Conservation (phyloP, 2,329 filamentous ascomycete species). For the Fusarium sp. region DNA sequence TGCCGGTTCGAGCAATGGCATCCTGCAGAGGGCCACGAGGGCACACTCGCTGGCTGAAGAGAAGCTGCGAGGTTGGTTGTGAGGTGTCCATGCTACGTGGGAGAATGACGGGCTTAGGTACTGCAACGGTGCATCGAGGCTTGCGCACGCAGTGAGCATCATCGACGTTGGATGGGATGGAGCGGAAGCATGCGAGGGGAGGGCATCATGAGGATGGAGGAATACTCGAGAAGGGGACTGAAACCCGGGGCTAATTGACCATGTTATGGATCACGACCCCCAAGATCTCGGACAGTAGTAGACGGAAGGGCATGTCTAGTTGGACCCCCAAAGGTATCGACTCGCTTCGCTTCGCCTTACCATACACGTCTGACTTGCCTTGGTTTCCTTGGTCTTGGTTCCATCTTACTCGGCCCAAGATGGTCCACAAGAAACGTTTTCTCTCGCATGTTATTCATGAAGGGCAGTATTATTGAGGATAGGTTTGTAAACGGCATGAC, state of each 20-base stretch:
- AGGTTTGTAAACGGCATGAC: neutral
- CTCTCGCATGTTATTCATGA: neutral
- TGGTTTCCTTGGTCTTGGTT: neutral
- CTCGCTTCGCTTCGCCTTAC: neutral
- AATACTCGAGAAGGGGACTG: neutral
- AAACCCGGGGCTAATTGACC: neutral
- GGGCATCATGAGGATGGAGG: neutral
- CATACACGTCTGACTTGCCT: neutral
- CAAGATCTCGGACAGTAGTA: neutral
- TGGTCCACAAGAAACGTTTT: neutral
- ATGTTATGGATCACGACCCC: neutral
- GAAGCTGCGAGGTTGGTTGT: slow-evolving; percentile 11
- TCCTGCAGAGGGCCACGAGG: slow-evolving; percentile 32
- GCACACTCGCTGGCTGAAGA: slow-evolving; percentile 1
- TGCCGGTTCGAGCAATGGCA: slow-evolving; percentile 28
- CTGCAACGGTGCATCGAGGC: neutral
- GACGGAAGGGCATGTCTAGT: neutral
- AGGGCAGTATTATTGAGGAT: neutral
- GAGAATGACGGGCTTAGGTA: neutral
- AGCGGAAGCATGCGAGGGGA: neutral
- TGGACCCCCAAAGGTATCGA: neutral
- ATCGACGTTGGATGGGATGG: neutral
- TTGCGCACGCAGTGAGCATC: neutral
- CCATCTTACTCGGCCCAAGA: neutral
- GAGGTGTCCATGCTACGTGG: slow-evolving; percentile 12